phyloP scores from a whole-genome alignment of 1,139 yeast genomes.

The Nakaseomyces sp. region DNA sequence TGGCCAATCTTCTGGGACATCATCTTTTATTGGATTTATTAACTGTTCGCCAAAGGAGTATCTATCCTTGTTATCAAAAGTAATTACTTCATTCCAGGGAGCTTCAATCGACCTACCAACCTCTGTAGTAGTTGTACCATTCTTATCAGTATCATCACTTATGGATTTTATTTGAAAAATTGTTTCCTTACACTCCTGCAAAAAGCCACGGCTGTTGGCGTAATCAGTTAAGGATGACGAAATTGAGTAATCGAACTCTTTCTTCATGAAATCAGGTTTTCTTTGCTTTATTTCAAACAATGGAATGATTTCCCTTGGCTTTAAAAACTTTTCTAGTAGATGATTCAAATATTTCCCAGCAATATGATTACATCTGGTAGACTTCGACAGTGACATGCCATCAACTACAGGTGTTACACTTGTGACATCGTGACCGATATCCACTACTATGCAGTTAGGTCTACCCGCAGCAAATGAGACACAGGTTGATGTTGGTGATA shows the following conservation, averaged over 20 bases:
- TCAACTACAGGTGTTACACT: constrained; percentile 91
- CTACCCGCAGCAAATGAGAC: constrained; percentile 90
- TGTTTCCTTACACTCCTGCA: constrained; percentile 59
- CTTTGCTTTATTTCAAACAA: constrained; percentile 27
- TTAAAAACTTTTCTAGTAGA: constrained; percentile 18
- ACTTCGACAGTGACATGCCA: constrained; percentile 75
- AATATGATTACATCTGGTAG: constrained; percentile 58
- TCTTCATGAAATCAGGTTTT: constrained; percentile 24
- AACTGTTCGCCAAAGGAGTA: constrained; percentile 64
- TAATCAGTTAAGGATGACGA: constrained; percentile 21
- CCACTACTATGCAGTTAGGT: constrained; percentile 88
- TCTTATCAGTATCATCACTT: constrained; percentile 17
- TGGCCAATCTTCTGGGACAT: constrained; percentile 36
- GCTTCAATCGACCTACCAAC: constrained; percentile 59
- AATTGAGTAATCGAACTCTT: constrained; percentile 31
- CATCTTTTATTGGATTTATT: constrained; percentile 46
- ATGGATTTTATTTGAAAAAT: constrained; percentile 38
- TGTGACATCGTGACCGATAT: constrained; percentile 76
- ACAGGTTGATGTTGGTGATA: constrained; percentile 82
- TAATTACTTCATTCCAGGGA: constrained; percentile 57
- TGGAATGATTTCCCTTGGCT: constrained; percentile 28
- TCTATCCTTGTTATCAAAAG: constrained; percentile 50
- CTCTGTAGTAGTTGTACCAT: constrained; percentile 19
- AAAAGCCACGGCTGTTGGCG: constrained; percentile 31
- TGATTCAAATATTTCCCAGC: constrained; percentile 48